Base-by-base conservation (phyloP, 164 flowering plant genomes). In the Sextonia rubra region DNA sequence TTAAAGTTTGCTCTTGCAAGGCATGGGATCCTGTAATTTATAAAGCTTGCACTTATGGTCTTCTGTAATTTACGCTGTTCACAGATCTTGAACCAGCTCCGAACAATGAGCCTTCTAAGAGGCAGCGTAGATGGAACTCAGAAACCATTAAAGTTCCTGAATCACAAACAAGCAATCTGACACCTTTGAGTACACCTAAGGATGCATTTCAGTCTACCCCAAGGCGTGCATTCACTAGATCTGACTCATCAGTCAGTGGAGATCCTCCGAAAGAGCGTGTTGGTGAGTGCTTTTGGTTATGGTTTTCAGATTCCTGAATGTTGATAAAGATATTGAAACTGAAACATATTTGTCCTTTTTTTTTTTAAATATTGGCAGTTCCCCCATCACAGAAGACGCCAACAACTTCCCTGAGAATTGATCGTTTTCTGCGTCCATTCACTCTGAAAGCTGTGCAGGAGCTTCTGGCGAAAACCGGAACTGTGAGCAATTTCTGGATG, bases 391-490 rank as follows among this genome's bases (percentile, higher is more conserved):
- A 80, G 37, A 91, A 83, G 62, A 62, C 91, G 67, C 85, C 96
- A 8, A 95, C 94, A 12, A 88, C 78, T 75, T 90, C 99, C 47
- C 89, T 95, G 30, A 87, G 88, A 73, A 89, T 95, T 80, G 98
- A 93, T 84, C 86, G 79, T 23, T 95, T 95, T 78, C 80, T 95
- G 71, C 94, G 98, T 24, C 98, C 99, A 48, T 95, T 95, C 74
- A 95, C 99, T 58, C 71, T 95, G 71, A 95, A 91, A 83, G 97
- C 98, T 52, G 97, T 95, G 26, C 97, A 95, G 78, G 99, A 95
- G 60, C 94, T 95, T 80, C 84, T 95, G 12, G 92, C 86, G 4
- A 92, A 90, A 86, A 93, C 96, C 29, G 99, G 98, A 8, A 81
- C 71, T 61, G 89, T 93, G 20, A 65, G 78, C 26, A 83, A 82